Evolutionary conservation across 2,329 filamentous ascomycete genomes (phyloP).

Genomic region (Ophiosphaerella herpotricha): DNA sequence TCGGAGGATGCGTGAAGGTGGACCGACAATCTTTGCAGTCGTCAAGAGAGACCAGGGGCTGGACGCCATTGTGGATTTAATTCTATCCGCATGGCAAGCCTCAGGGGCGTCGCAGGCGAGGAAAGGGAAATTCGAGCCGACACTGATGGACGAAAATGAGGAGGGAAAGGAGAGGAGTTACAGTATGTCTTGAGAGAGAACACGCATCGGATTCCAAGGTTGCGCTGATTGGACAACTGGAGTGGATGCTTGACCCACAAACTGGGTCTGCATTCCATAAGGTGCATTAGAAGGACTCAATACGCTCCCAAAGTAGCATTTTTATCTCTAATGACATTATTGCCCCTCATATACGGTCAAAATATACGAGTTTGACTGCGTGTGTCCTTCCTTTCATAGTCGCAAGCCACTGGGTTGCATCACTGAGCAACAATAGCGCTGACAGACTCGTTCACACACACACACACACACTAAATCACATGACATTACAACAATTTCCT

Average conservation of each 20-base stretch:
- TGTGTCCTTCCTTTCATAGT: too few relatives aligned
- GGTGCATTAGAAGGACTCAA: too few relatives aligned
- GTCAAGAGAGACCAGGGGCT: slow-evolving; percentile 92
- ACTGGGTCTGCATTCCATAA: too few relatives aligned
- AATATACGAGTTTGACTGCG: too few relatives aligned
- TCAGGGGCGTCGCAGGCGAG: slow-evolving; percentile 68
- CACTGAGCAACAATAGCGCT: too few relatives aligned
- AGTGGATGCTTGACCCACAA: not conserved
- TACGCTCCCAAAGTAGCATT: too few relatives aligned
- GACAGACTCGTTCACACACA: too few relatives aligned
- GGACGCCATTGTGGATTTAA: slow-evolving; percentile 83
- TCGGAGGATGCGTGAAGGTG: slow-evolving; percentile 90
- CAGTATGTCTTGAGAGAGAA: slow-evolving; percentile 9
- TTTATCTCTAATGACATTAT: too few relatives aligned
- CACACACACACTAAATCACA: too few relatives aligned
- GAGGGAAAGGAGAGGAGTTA: slow-evolving; percentile 18
- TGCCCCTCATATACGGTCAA: too few relatives aligned
- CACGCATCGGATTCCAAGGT: not conserved
- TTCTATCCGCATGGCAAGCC: slow-evolving; percentile 89
- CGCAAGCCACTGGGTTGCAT: not conserved
- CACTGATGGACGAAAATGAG: slow-evolving; percentile 34
- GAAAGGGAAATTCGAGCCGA: slow-evolving; percentile 40
- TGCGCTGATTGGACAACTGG: not conserved
- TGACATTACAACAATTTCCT: too few relatives aligned
- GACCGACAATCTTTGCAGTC: slow-evolving; percentile 93